Evolutionary conservation across 2,329 filamentous ascomycete genomes (phyloP), one percentile per base, ranked within the genome.

Genomic region (Saccharata proteae): DNA sequence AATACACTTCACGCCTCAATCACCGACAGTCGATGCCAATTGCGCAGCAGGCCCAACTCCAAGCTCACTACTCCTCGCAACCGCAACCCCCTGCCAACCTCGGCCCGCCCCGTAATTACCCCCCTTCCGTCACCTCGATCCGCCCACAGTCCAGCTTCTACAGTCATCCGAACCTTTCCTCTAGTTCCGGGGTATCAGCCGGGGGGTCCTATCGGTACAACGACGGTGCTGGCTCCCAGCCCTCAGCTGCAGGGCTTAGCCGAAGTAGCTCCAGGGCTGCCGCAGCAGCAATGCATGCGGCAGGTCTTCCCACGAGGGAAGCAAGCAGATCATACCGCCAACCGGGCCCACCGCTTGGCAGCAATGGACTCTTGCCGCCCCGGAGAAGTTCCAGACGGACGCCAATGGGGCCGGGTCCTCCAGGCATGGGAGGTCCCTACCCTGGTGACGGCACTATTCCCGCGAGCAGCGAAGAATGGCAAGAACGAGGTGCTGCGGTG

Each of bases 401-500:
- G 55, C 70, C 67, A 22, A 68, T 71, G 39, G 69, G 69, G 21
- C 42, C 40, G 10, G 23, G 43, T 4, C 38, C 67, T 6, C 74
- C 77, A 48, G 61, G 59, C 18, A 42, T 67, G 25, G 72, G 77
- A 42, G 69, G 67, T 18, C 14, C 67, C 5, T 75, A 77, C 48
- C 61, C 58, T 16, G 43, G 67, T 22, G 74, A 78, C 41, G 69
- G 67, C 30, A 70, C 69, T 1, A 67, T 64, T 40, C 59, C 65
- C 20, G 62, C 68, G 24, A 83, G 78, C 47, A 86, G 76, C 44
- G 88, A 94, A 45, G 88, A 96, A 40, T 96, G 90, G 90, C 83
- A 93, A 57, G 88, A 98, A 24, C 77, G 79, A 38, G 90, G 90
- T 25, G 88, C 90, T n/a, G 85, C 88, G 2, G 75, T 92, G 16